phyloP scores from a whole-genome alignment of 2,329 filamentous ascomycete species.

The Rosellinia necatrix region DNA sequence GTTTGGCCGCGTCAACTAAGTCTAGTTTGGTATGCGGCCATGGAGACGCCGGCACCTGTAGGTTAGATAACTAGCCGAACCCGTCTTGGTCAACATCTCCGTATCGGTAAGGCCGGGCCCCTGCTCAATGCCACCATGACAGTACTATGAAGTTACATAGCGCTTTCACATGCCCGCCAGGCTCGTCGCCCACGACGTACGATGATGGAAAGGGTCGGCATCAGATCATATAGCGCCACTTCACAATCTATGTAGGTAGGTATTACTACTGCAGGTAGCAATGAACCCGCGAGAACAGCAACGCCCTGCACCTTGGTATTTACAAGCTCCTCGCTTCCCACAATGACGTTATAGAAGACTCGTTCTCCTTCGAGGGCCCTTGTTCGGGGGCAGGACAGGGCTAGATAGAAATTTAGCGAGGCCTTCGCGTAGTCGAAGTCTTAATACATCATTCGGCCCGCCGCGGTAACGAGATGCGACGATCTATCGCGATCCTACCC shows the following conservation, averaged over 20 bases:
- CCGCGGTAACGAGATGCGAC: slow-evolving; percentile 11
- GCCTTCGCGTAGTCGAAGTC: not conserved
- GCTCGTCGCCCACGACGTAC: slow-evolving; percentile 12
- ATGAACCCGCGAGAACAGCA: not conserved
- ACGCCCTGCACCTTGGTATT: not conserved
- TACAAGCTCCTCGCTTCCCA: not conserved
- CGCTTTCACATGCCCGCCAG: not conserved
- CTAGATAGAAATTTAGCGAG: slow-evolving; percentile 5
- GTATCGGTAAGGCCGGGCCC: slow-evolving; percentile 6
- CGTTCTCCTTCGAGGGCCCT: not conserved
- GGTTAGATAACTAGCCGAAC: not conserved
- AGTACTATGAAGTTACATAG: not conserved
- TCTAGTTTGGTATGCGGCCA: slow-evolving; percentile 2
- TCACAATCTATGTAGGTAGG: not conserved
- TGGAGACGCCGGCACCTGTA: too few relatives aligned
- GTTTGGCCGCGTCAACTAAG: not conserved
- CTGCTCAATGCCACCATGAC: slow-evolving; percentile 3
- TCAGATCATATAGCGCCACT: slow-evolving; percentile 25
- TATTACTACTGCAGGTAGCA: too few relatives aligned
- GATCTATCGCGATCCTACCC: not conserved
- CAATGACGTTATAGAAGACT: not conserved
- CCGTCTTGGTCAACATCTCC: slow-evolving; percentile 1
- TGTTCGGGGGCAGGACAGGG: slow-evolving; percentile 1
- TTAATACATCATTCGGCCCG: slow-evolving; percentile 12
- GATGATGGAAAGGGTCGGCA: slow-evolving; percentile 10